Percentiles rank a stretch among this genome's conserved stretches.
Conservation (phyloP, 345 rosid species). For the Citrus mangshanensis region DNA sequence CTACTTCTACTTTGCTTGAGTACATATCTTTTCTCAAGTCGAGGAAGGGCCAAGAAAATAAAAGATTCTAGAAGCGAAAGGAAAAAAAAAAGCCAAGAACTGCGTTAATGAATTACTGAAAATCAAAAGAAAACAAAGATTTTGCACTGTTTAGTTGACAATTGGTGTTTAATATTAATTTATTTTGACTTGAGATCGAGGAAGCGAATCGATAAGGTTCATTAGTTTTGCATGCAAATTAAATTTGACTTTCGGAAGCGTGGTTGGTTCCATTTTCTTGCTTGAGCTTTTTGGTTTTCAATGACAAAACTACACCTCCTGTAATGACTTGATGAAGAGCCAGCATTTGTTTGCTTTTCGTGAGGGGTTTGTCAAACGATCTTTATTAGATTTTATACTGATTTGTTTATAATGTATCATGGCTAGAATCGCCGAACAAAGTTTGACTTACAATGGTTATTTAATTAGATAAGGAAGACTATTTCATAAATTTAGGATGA, state of each 20-base stretch:
- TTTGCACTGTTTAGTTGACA: too few relatives aligned
- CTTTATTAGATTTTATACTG: neutral
- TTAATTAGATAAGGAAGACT: too few relatives aligned
- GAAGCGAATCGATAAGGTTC: neutral
- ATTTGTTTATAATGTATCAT: too few relatives aligned
- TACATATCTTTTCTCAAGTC: neutral
- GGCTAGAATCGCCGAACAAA: too few relatives aligned
- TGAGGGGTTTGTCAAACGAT: neutral
- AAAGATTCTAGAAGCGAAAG: neutral
- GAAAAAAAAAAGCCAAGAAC: too few relatives aligned
- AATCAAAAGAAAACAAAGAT: neutral
- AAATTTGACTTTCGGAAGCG: neutral
- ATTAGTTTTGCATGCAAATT: neutral
- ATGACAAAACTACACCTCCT: neutral
- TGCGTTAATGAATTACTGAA: neutral
- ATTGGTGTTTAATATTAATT: too few relatives aligned
- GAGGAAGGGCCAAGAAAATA: too few relatives aligned
- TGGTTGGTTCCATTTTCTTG: neutral
- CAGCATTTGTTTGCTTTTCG: neutral
- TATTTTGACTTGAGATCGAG: too few relatives aligned
- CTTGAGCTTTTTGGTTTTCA: neutral
- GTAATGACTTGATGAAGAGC: neutral
- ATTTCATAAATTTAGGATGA: too few relatives aligned
- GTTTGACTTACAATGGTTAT: too few relatives aligned
- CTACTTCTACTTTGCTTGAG: too few relatives aligned